phyloP scores from a whole-genome alignment of 441 rosid genomes.

The Mallotus japonicus region DNA sequence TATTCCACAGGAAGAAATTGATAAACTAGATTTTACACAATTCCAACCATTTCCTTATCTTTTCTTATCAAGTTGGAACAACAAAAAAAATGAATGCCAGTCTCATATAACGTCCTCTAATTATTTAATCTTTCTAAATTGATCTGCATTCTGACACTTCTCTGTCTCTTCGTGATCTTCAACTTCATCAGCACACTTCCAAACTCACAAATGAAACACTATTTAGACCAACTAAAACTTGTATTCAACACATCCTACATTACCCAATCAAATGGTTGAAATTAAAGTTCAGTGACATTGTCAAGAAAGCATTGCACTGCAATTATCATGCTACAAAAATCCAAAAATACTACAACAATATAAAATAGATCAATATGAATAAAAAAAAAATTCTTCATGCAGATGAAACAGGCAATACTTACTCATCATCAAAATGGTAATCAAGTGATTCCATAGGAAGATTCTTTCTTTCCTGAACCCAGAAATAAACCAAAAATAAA shows the following conservation, averaged over 20 bases:
- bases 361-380: conserved; percentile 9
- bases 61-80: neutral
- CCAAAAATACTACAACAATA: neutral
- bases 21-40: neutral
- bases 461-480: conserved; percentile 74
- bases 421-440: conserved; percentile 60
- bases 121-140: neutral
- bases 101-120: neutral
- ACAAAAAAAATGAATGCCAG: neutral
- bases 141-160: neutral
- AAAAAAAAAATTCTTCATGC: conserved; percentile 15
- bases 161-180: neutral
- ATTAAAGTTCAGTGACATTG: neutral
- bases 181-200: neutral
- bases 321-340: neutral
- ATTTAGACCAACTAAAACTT: neutral
- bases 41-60: neutral
- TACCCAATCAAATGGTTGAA: neutral
- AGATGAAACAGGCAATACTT: conserved; percentile 41
- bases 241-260: neutral
- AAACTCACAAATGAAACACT: neutral
- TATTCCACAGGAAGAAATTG: neutral
- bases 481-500: conserved; percentile 8
- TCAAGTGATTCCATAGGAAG: conserved; percentile 81
- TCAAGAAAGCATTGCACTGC: neutral